phyloP scores from a whole-genome alignment of 495 filamentous ascomycete species.

The Terfezia boudieri region DNA sequence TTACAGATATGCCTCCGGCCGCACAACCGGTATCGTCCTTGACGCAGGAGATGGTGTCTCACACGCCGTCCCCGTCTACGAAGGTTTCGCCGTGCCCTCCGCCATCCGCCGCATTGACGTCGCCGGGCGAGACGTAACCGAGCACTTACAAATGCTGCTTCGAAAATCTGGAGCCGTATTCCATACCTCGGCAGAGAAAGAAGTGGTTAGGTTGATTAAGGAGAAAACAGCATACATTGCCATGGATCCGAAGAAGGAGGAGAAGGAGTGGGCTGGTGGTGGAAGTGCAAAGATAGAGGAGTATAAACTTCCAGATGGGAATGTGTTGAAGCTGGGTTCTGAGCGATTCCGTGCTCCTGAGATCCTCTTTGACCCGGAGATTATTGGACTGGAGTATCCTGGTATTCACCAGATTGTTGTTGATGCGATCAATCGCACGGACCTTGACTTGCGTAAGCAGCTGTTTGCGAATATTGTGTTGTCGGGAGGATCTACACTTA shows the following conservation, averaged over 20 bases:
- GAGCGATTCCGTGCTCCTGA: constrained; percentile 99
- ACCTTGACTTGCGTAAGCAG: constrained; percentile 98
- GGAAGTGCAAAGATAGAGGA: constrained; percentile 52
- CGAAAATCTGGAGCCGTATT: constrained; percentile 98
- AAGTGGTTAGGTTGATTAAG: constrained; percentile 99
- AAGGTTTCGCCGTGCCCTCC: constrained; percentile 98
- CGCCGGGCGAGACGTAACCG: constrained; percentile 97
- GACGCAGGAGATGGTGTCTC: constrained; percentile 99
- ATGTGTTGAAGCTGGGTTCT: constrained; percentile 83
- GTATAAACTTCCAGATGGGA: constrained; percentile 77
- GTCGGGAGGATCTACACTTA: constrained; percentile 85
- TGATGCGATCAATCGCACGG: constrained; percentile 99
- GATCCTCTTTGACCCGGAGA: constrained; percentile 97
- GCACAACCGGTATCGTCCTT: constrained; percentile 99
- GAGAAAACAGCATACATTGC: constrained; percentile 99
- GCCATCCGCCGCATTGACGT: constrained; percentile 99
- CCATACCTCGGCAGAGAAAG: constrained; percentile 98
- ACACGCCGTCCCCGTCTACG: constrained; percentile 99
- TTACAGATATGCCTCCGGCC: constrained; percentile 75
- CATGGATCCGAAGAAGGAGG: constrained; percentile 98
- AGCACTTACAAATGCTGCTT: constrained; percentile 99
- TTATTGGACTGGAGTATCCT: constrained; percentile 90
- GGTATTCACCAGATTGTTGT: constrained; percentile 99
- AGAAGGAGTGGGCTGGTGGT: constrained; percentile 78
- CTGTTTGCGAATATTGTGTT: constrained; percentile 99